A percentile compares a stretch with the other conserved stretches of the same genome.
These are phyloP conservation scores for Entomortierella chlamydospora DNA, from an alignment of 192 early-diverging fungal genomes.

Conservation along the genomic window DNA sequence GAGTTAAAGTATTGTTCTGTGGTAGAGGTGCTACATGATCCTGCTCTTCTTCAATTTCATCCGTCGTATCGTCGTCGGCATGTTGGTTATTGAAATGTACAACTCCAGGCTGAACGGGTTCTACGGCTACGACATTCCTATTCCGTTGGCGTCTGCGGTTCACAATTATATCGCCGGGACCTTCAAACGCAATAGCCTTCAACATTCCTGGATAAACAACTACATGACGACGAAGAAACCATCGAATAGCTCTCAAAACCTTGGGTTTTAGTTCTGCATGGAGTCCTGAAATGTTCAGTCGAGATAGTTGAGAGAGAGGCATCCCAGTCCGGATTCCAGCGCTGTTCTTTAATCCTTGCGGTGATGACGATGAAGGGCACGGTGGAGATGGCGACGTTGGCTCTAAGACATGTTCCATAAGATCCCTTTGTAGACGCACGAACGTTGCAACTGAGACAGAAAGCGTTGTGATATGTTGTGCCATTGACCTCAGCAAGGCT, in stretches of 20 bases:
- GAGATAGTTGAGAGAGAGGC: slow-evolving; percentile 26
- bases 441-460: slow-evolving; percentile 22
- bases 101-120: slow-evolving; percentile 13
- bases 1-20: background rate
- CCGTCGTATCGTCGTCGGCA: slow-evolving; percentile 1
- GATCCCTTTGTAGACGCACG: slow-evolving; percentile 14
- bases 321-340: slow-evolving; percentile 16
- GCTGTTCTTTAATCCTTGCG: background rate
- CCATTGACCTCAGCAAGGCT: slow-evolving; percentile 12
- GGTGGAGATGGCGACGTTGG: background rate
- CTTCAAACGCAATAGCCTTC: slow-evolving; percentile 9
- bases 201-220: slow-evolving; percentile 16
- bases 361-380: background rate
- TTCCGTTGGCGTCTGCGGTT: slow-evolving; percentile 23
- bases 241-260: slow-evolving; percentile 12
- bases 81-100: slow-evolving; percentile 10
- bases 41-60: slow-evolving; percentile 10
- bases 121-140: slow-evolving; percentile 2
- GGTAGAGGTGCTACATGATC: background rate
- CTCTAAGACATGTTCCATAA: slow-evolving; percentile 10
- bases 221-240: slow-evolving; percentile 21
- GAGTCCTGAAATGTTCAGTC: slow-evolving; percentile 16
- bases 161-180: slow-evolving; percentile 16
- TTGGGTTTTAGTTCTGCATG: slow-evolving; percentile 19
- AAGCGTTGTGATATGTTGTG: slow-evolving; percentile 24